Evolutionary conservation across 2,329 filamentous ascomycete species (phyloP).

Genomic region (Aquanectria penicillioides): DNA sequence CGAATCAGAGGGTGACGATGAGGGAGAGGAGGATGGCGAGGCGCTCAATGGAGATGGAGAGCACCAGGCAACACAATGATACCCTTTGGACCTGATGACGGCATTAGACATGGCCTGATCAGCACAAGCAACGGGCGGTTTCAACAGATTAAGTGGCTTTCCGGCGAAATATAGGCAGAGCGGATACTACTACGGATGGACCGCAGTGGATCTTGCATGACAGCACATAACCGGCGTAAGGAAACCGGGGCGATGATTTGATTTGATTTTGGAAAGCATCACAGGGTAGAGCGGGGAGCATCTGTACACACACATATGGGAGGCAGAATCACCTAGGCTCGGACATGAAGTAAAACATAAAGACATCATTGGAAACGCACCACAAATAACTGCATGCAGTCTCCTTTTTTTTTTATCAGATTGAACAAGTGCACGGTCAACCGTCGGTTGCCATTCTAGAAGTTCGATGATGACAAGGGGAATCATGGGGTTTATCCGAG

Average conservation of each 20-base stretch:
- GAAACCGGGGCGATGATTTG: slow-evolving; percentile 26
- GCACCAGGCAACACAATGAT: slow-evolving; percentile 12
- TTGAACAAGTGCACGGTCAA: neutral
- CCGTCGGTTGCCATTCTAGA: neutral
- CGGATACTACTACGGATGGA: slow-evolving; percentile 20
- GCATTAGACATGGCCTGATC: slow-evolving; percentile 4
- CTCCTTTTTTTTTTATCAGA: no score
- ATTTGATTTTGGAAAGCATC: slow-evolving; percentile 31
- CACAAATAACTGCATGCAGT: no score
- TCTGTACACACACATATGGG: slow-evolving; percentile 29
- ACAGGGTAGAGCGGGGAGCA: slow-evolving; percentile 30
- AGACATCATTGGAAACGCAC: no score
- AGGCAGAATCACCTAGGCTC: slow-evolving; percentile 25
- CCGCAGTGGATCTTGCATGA: slow-evolving; percentile 29
- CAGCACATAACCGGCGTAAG: slow-evolving; percentile 40
- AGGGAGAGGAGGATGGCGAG: slow-evolving; percentile 37
- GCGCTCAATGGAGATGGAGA: slow-evolving; percentile 2
- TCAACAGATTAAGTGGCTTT: slow-evolving; percentile 11
- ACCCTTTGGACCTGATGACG: slow-evolving; percentile 1
- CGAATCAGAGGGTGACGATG: slow-evolving; percentile 46
- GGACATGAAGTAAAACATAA: slow-evolving; percentile 9
- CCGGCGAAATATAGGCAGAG: slow-evolving; percentile 10
- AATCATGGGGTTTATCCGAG: slow-evolving; percentile 28
- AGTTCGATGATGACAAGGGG: neutral
- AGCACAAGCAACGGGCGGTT: neutral